phyloP scores from a whole-genome alignment of 352 stramenopile genomes.

The Phytophthora tubulina region DNA sequence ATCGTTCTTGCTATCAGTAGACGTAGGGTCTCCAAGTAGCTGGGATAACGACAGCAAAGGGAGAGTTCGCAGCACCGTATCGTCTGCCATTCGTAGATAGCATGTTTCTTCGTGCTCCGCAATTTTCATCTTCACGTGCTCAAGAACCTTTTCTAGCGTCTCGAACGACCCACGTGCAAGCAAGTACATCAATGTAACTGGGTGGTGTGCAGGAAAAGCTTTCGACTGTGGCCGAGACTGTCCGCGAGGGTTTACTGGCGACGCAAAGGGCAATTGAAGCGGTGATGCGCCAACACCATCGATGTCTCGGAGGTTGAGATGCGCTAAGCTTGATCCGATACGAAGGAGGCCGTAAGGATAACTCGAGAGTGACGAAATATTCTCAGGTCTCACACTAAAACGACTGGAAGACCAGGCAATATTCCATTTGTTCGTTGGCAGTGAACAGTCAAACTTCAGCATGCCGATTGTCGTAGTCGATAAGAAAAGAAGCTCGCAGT shows the following conservation, averaged over 20 bases:
- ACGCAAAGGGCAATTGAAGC: slow-evolving; percentile 19
- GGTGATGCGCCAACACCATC: slow-evolving; percentile 31
- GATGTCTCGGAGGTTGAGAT: slow-evolving; percentile 70
- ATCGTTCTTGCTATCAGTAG: slow-evolving; percentile 36
- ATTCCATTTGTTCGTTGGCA: slow-evolving; percentile 56
- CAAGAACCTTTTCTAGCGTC: slow-evolving; percentile 63
- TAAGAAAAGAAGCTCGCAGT: slow-evolving; percentile 72
- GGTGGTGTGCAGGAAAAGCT: slow-evolving; percentile 57
- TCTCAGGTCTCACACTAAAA: slow-evolving; percentile 61
- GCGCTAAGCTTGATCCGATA: slow-evolving; percentile 61
- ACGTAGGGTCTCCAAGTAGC: slow-evolving; percentile 46
- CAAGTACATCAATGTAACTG: slow-evolving; percentile 76
- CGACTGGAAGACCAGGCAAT: slow-evolving; percentile 73
- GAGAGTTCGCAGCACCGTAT: slow-evolving; percentile 54
- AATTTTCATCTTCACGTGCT: slow-evolving; percentile 67
- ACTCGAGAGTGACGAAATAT: slow-evolving; percentile 58
- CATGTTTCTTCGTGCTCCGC: slow-evolving; percentile 78
- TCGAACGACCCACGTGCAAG: slow-evolving; percentile 72
- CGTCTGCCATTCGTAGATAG: slow-evolving; percentile 80
- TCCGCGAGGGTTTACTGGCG: slow-evolving; percentile 2
- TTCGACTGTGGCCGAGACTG: slow-evolving; percentile 27
- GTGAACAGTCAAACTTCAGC: slow-evolving; percentile 59
- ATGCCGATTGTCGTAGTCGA: slow-evolving; percentile 73
- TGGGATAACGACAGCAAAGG: slow-evolving; percentile 63
- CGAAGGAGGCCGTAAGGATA: slow-evolving; percentile 63